Evolutionary conservation across 2,329 filamentous ascomycete genomes (phyloP).

Genomic region (Ceratocystis variospora): DNA sequence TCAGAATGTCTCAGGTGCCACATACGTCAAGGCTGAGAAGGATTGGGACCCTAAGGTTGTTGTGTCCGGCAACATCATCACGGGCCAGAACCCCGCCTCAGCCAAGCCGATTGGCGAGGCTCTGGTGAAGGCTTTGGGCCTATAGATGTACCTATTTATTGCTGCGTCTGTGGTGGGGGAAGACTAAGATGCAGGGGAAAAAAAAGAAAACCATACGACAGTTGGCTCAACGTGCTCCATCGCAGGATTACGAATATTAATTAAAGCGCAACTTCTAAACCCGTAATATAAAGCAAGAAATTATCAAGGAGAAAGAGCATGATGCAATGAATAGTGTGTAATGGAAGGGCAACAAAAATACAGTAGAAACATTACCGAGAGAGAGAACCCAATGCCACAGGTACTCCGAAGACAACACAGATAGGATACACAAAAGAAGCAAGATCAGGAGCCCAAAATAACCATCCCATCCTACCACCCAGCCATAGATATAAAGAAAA

Average conservation of each 20-base stretch:
- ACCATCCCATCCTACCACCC: not conserved
- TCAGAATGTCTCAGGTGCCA: slow-evolving; percentile 36
- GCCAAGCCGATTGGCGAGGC: slow-evolving; percentile 39
- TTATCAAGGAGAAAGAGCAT: not conserved
- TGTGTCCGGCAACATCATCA: slow-evolving; percentile 39
- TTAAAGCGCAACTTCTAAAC: slow-evolving; percentile 3
- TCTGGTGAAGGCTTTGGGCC: slow-evolving; percentile 33
- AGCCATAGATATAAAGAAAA: not conserved
- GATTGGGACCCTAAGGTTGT: slow-evolving; percentile 37
- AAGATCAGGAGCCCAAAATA: not conserved
- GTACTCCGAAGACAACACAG: slow-evolving; percentile 3
- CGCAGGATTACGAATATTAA: not conserved
- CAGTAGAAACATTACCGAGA: not conserved
- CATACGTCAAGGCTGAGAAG: slow-evolving; percentile 41
- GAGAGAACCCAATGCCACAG: not conserved
- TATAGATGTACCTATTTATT: slow-evolving; percentile 15
- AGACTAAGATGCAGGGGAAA: not conserved
- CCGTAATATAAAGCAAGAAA: not conserved
- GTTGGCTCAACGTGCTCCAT: not conserved
- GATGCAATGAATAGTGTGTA: slow-evolving; percentile 3
- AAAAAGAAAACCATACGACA: not conserved
- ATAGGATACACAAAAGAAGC: slow-evolving; percentile 5
- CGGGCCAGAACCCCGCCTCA: slow-evolving; percentile 45
- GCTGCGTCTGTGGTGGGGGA: not conserved
- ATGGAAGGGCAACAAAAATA: slow-evolving; percentile 1